Evolutionary conservation across 441 rosid species (phyloP), one percentile per base, ranked within the genome.

Genomic region (Erodium trifolium): DNA sequence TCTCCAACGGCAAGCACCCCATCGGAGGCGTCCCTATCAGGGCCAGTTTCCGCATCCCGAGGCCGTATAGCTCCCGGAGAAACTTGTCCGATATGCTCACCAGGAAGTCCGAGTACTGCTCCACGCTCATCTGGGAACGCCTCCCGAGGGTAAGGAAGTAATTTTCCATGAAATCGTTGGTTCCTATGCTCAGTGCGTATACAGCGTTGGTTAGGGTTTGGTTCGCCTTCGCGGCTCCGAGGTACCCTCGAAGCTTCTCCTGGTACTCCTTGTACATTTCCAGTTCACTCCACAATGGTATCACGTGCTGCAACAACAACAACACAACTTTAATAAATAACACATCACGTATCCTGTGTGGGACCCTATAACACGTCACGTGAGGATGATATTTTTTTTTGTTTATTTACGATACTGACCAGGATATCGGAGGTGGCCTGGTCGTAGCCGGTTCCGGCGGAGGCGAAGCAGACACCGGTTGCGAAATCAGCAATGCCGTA

Each of bases 1-100:
- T 84, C 79, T 88, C 90, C 67, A 88, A 60, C 5, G 90, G 93
- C 80, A 88, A 67, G 69, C 90, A 88, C 67, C 90, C 93, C 93
- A 88, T 88, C 2, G 93, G 93, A 64, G 86, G 85, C 41, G 85
- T 63, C 35, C 90, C 93, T 2, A 83, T 78, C 17, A 86, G 6
- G 19, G 90, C 79, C 37, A 88, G 5, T 69, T 84, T 88, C 71
- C 84, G 69, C 6, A 57, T 87, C n/a, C 93, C 93, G 8, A 88
- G 84, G 10, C 47, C 23, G 23, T 88, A 72, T 2, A 88, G 73
- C 37, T 84, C 65, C 7, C 79, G 63, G 19, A 84, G 43, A 79
- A 86, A 77, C 62, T 72, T 23, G 27, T 69, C 72, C 5, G 90
- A 73, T 0, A 78, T 67, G n/a, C 69, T 74, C 1, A 86, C 60